These are phyloP conservation scores for Gigaspora rosea DNA, from an alignment of 192 early-diverging fungal species.

Conservation along the genomic window DNA sequence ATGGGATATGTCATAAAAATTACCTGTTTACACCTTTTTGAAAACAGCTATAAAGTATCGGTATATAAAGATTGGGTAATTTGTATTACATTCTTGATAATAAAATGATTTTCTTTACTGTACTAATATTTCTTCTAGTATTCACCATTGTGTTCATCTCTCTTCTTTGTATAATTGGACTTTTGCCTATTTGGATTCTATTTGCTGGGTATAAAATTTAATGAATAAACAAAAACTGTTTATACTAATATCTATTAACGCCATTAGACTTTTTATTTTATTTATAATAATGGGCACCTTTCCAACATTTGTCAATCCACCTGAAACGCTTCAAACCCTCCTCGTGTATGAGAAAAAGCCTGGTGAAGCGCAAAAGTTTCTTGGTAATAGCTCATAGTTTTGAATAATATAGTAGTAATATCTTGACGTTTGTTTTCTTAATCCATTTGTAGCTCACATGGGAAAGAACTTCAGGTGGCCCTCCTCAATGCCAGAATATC, in stretches of 20 bases:
- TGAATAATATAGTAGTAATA: conserved; percentile 24
- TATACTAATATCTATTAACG: conserved; percentile 18
- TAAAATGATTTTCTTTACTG: too few relatives aligned
- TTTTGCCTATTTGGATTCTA: conserved; percentile 14
- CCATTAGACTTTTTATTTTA: conserved; percentile 28
- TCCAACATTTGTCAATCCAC: background rate
- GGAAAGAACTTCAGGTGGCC: conserved; percentile 28
- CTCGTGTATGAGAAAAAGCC: background rate
- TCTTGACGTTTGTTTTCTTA: conserved; percentile 17
- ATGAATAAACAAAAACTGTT: conserved; percentile 11
- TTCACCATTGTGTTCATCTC: too few relatives aligned
- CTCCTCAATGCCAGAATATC: conserved; percentile 19
- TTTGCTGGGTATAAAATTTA: conserved; percentile 19
- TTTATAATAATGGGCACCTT: conserved; percentile 15
- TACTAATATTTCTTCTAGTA: too few relatives aligned
- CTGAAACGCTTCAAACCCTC: conserved; percentile 21
- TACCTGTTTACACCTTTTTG: too few relatives aligned
- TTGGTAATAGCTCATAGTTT: conserved; percentile 17
- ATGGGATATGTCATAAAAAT: too few relatives aligned
- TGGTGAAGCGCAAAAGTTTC: conserved; percentile 27
- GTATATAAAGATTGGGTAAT: too few relatives aligned
- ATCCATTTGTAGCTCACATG: conserved; percentile 23
- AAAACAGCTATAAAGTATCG: too few relatives aligned
- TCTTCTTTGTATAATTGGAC: too few relatives aligned
- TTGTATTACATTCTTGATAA: too few relatives aligned